These are phyloP conservation scores for Cyclotella kingstonii DNA, from an alignment of 108 stramenopile species.

Conservation along the genomic window DNA sequence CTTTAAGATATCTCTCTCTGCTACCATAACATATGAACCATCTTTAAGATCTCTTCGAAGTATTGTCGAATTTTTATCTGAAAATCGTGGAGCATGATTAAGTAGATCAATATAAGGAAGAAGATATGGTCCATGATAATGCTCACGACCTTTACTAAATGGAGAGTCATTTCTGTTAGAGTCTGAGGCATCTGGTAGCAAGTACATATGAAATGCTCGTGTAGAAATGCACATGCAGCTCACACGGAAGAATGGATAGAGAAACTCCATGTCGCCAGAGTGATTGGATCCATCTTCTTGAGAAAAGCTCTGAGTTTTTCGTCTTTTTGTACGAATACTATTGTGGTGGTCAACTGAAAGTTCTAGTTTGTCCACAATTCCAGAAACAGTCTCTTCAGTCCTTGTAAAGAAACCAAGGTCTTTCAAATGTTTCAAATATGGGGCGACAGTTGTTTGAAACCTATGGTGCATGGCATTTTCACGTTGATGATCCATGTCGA, in stretches of 20 bases:
- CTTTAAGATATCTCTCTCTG: conserved; percentile 63
- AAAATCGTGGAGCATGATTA: conserved; percentile 53
- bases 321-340: neutral
- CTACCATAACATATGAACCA: conserved; percentile 62
- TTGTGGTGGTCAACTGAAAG: too few relatives aligned
- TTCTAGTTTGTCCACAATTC: too few relatives aligned
- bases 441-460: conserved; percentile 51
- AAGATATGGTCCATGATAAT: conserved; percentile 69
- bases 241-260: conserved; percentile 47
- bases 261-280: conserved; percentile 5
- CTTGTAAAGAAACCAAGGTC: conserved; percentile 15
- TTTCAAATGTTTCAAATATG: conserved; percentile 48
- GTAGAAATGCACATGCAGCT: conserved; percentile 77
- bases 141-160: neutral
- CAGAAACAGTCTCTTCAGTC: too few relatives aligned
- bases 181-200: neutral
- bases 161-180: neutral
- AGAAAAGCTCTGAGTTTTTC: neutral
- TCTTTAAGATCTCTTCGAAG: conserved; percentile 44
- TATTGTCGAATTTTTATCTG: conserved; percentile 59
- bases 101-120: conserved; percentile 81
- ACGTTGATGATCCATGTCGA: conserved; percentile 1
- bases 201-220: conserved; percentile 72
- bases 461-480: conserved; percentile 37
- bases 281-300: neutral